Percentiles rank a stretch among this genome's conserved stretches.
phyloP scores from a whole-genome alignment of 2,329 filamentous ascomycete species.

The Ascochyta viciae-villosae region DNA sequence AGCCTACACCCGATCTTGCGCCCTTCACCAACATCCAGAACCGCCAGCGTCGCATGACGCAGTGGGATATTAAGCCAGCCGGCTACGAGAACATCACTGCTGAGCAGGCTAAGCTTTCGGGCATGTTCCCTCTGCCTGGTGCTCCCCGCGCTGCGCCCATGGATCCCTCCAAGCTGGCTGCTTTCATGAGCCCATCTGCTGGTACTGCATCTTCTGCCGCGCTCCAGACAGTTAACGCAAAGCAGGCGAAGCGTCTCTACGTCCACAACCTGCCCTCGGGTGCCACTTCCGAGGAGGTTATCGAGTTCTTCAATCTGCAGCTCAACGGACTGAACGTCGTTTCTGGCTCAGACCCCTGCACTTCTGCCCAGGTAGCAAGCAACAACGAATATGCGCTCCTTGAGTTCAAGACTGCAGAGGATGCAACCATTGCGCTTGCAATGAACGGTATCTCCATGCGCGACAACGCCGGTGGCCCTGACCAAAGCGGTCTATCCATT shows the following conservation, averaged over 20 bases:
- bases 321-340: slow-evolving; percentile 96
- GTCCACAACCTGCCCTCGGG: slow-evolving; percentile 79
- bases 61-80: slow-evolving; percentile 99
- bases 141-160: slow-evolving; percentile 94
- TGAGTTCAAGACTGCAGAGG: slow-evolving; percentile 86
- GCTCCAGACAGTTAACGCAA: slow-evolving; percentile 89
- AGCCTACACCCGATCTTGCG: slow-evolving; percentile 94
- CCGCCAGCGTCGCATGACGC: slow-evolving; percentile 89
- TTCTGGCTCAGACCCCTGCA: slow-evolving; percentile 81
- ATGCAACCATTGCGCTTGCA: slow-evolving; percentile 90
- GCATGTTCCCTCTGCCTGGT: slow-evolving; percentile 98
- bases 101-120: slow-evolving; percentile 96
- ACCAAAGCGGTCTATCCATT: slow-evolving; percentile 70
- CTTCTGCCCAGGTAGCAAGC: slow-evolving; percentile 80
- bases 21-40: slow-evolving; percentile 82
- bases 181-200: slow-evolving; percentile 90
- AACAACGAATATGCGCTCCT: slow-evolving; percentile 83
- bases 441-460: slow-evolving; percentile 91
- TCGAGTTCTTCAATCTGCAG: slow-evolving; percentile 93
- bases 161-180: slow-evolving; percentile 91
- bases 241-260: slow-evolving; percentile 91
- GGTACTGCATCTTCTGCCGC: slow-evolving; percentile 75
- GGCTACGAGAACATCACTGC: slow-evolving; percentile 98
- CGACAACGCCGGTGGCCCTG: slow-evolving; percentile 59
- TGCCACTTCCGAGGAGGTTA: slow-evolving; percentile 76